These are phyloP conservation scores for Coccomyxa sp. DNA, from an alignment of 139 green algal species.

Conservation along the genomic window DNA sequence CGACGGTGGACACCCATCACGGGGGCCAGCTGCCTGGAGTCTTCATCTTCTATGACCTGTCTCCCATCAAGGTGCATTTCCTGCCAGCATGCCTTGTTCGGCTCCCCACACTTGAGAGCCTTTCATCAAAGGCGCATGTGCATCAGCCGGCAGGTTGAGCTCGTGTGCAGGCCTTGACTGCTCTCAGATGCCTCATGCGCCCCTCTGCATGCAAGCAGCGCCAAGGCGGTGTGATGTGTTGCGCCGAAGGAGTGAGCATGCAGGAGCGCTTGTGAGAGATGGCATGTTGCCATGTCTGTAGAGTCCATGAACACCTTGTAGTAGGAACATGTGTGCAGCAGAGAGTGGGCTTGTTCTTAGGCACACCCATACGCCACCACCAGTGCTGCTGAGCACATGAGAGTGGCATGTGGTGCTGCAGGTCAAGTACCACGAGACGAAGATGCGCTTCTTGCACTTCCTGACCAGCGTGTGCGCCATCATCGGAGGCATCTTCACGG, in stretches of 20 bases:
- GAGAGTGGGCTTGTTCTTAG: not conserved
- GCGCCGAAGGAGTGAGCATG: too few relatives aligned
- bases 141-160: too few relatives aligned
- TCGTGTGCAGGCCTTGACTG: too few relatives aligned
- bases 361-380: not conserved
- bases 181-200: too few relatives aligned
- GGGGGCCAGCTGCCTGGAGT: constrained; percentile 82
- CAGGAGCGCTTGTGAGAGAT: too few relatives aligned
- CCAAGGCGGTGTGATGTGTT: too few relatives aligned
- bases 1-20: not conserved
- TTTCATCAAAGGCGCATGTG: too few relatives aligned
- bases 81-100: too few relatives aligned
- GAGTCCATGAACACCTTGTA: not conserved
- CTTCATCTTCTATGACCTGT: constrained; percentile 99
- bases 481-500: constrained; percentile 94
- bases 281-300: too few relatives aligned
- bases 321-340: not conserved
- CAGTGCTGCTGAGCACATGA: not conserved
- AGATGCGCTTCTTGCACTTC: constrained; percentile 84
- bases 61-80: constrained; percentile 91
- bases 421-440: constrained; percentile 72
- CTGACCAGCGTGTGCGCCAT: constrained; percentile 94
- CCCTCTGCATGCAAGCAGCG: too few relatives aligned
- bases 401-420: constrained; percentile 12
- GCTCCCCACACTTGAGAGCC: too few relatives aligned